Base-by-base conservation (phyloP, 257 asterid species). In the Plantago major region DNA sequence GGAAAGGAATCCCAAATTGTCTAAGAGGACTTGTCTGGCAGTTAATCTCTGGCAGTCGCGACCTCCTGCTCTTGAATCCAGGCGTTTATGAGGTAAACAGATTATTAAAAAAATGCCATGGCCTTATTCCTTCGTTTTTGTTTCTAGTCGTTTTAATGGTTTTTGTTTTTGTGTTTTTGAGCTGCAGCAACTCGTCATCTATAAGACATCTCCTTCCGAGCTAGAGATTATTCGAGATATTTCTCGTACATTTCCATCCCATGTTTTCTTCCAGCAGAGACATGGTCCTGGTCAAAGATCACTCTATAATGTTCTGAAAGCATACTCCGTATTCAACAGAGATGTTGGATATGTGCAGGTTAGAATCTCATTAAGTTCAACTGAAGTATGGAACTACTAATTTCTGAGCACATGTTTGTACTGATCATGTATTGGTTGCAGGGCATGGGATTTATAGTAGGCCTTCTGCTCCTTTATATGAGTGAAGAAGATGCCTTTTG, bases 401-500 rank as follows among this genome's bases (percentile, higher is more conserved):
- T 33, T 74, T 55, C 57, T 62, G 37, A 55, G 38, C 67, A n/a
- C 45, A 16, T 42, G 63, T 54, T 69, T 46, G 19, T 67, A 54
- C 61, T 43, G 64, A 63, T 63, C 16, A 52, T 28, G 18, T 68
- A 67, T 74, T 77, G 54, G 59, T 60, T 79, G 75, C 88, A 91
- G 98, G 98, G 98, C 55, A 91, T 91, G 97, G 98, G 98, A 73
- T 91, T 91, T 70, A 84, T 91, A 62, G 95, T 97, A 9, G 97
- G 98, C 70, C 79, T 91, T 13, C 73, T 91, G 72, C 98, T 91
- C 56, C 97, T 91, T 67, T 91, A 91, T 73, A 91, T 91, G 98
- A 91, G 98, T 64, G 98, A 91, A 82, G 98, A 91, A 76, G 97
- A 91, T 74, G 98, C 98, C 55, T 91, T 91, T 82, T 91, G 98